Percentiles rank a stretch among this genome's conserved stretches.
These are phyloP conservation scores for Rhynchosporium graminicola DNA, from an alignment of 2,329 filamentous ascomycete species.

Conservation along the genomic window DNA sequence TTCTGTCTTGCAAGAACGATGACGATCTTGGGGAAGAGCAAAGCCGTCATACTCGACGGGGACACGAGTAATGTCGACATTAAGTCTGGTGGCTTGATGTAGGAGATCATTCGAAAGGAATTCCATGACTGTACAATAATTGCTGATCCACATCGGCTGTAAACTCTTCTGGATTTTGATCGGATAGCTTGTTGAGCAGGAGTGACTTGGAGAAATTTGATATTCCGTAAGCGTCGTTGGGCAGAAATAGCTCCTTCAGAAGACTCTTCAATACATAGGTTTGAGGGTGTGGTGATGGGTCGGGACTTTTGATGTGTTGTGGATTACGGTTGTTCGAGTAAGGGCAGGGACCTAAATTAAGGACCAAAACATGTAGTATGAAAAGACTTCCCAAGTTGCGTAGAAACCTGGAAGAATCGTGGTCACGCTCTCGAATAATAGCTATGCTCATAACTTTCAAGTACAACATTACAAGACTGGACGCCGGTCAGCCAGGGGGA, in stretches of 20 bases:
- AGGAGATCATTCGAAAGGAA: slow-evolving; percentile 51
- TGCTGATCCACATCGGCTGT: slow-evolving; percentile 35
- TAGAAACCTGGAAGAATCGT: too few species aligned
- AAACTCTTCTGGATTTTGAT: slow-evolving; percentile 48
- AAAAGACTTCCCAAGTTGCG: too few species aligned
- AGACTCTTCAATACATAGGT: neutral
- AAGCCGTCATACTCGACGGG: slow-evolving; percentile 42
- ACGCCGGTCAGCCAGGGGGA: too few species aligned
- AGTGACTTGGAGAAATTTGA: slow-evolving; percentile 70
- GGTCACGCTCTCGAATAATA: too few species aligned
- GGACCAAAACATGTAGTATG: neutral
- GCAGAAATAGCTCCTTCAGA: neutral
- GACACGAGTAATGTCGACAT: slow-evolving; percentile 42
- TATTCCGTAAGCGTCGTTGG: neutral
- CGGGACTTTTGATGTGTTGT: neutral
- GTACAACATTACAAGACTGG: too few species aligned
- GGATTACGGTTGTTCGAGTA: neutral
- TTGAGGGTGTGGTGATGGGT: neutral
- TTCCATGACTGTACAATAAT: slow-evolving; percentile 54
- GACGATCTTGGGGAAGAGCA: slow-evolving; percentile 36
- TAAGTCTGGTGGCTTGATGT: slow-evolving; percentile 58
- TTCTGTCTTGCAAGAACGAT: slow-evolving; percentile 51
- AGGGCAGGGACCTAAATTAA: neutral
- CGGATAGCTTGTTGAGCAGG: slow-evolving; percentile 43
- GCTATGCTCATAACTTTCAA: too few species aligned